Conservation (phyloP, 2,329 filamentous ascomycete species). For the Fusarium multiceps region DNA sequence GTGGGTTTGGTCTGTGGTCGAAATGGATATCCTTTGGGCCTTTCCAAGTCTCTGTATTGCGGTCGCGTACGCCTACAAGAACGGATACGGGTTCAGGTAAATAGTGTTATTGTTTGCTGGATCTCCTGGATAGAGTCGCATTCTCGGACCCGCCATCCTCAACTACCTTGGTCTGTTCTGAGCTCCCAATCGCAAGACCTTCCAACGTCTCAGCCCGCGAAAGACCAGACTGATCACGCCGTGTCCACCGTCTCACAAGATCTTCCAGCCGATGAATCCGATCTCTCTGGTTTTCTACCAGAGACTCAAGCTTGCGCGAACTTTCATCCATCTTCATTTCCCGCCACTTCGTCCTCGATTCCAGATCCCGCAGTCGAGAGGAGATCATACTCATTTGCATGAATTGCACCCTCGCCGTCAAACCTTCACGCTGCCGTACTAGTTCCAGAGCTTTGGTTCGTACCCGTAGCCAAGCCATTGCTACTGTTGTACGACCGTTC, state of each 20-base stretch:
- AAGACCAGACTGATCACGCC: conserved; percentile 17
- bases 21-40: conserved; percentile 78
- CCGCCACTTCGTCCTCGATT: conserved; percentile 48
- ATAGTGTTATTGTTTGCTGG: neutral
- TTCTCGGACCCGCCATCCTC: conserved; percentile 16
- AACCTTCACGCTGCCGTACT: conserved; percentile 58
- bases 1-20: conserved; percentile 94
- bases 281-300: conserved; percentile 44
- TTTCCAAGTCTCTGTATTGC: conserved; percentile 63
- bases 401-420: conserved; percentile 59
- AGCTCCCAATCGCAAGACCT: conserved; percentile 19
- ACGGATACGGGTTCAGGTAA: conserved; percentile 60
- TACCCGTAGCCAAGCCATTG: conserved; percentile 59
- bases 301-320: conserved; percentile 39
- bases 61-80: conserved; percentile 59
- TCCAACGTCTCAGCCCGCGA: conserved; percentile 29
- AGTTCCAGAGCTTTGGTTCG: conserved; percentile 59
- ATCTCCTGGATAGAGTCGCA: neutral
- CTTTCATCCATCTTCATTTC: conserved; percentile 48
- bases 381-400: conserved; percentile 62
- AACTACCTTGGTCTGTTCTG: conserved; percentile 9
- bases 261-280: conserved; percentile 40
- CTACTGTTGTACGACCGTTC: conserved; percentile 53
- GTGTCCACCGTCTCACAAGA: conserved; percentile 28
- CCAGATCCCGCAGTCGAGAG: conserved; percentile 54